Percentiles rank a stretch among this genome's conserved stretches.
Evolutionary conservation across 78 protist species (phyloP).

Genomic region (Bodo saltans): DNA sequence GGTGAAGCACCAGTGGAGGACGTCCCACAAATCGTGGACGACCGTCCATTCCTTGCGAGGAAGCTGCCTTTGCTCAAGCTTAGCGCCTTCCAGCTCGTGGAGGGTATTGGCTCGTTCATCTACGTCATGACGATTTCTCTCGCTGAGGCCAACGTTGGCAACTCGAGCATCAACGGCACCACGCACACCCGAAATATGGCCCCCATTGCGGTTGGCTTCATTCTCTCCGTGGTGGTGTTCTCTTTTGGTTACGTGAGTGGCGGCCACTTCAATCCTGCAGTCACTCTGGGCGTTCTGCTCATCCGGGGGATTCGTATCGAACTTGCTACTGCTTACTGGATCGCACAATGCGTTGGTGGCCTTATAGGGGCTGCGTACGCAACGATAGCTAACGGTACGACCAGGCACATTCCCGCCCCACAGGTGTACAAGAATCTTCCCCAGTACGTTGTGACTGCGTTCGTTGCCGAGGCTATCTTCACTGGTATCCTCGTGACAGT

Average conservation of each 20-base stretch:
- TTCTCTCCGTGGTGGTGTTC: not conserved
- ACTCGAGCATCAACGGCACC: not conserved
- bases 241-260: not conserved
- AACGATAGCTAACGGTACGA: not conserved
- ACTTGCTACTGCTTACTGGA: not conserved
- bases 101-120: not conserved
- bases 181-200: not conserved
- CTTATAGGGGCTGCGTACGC: not conserved
- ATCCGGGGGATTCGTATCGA: not conserved
- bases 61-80: too few species aligned
- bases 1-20: too few species aligned
- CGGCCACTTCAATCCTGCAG: conserved; percentile 8
- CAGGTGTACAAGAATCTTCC: not conserved
- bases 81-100: not conserved
- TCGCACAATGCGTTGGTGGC: not conserved
- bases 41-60: too few species aligned
- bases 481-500: not conserved
- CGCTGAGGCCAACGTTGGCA: not conserved
- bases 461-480: not conserved
- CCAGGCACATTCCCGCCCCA: not conserved
- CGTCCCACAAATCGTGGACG: too few species aligned
- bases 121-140: not conserved
- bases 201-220: conserved; percentile 18
- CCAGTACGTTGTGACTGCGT: not conserved
- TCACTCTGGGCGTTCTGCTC: not conserved